phyloP scores from a whole-genome alignment of 2,329 filamentous ascomycete species.

The Phialocephala subalpina region DNA sequence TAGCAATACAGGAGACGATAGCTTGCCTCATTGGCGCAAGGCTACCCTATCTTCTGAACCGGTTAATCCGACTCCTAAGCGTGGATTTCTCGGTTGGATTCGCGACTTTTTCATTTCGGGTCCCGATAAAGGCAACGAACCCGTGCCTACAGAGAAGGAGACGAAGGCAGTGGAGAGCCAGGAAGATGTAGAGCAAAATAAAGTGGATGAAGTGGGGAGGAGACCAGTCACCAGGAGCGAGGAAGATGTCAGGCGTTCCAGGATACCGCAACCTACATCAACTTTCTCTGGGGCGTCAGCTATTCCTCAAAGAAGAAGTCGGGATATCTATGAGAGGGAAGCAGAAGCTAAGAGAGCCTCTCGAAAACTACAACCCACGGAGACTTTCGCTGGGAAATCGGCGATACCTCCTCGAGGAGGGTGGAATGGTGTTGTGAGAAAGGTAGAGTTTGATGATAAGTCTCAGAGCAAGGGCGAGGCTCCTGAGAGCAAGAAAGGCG shows the following conservation, averaged over 20 bases:
- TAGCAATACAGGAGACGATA: too few species aligned
- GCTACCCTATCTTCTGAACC: too few species aligned
- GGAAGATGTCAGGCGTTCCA: neutral
- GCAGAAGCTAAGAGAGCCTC: neutral
- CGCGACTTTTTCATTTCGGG: too few species aligned
- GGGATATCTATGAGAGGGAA: neutral
- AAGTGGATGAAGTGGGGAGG: neutral
- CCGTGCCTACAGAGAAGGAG: too few species aligned
- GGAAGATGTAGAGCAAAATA: too few species aligned
- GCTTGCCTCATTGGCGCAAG: too few species aligned
- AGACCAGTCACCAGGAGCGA: neutral
- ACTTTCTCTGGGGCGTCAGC: neutral
- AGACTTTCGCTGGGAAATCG: neutral
- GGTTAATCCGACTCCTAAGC: too few species aligned
- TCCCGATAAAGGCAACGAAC: too few species aligned
- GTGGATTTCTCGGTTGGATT: too few species aligned
- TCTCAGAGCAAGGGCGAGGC: too few species aligned
- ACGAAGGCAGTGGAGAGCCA: too few species aligned
- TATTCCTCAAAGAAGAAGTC: neutral
- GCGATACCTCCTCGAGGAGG: neutral
- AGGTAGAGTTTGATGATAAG: neutral
- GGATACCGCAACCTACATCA: neutral
- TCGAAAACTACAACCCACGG: neutral
- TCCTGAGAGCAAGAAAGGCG: too few species aligned
- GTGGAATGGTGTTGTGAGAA: neutral